Conservation (phyloP, 148 eudicot species). For the Rhododendron henanense region DNA sequence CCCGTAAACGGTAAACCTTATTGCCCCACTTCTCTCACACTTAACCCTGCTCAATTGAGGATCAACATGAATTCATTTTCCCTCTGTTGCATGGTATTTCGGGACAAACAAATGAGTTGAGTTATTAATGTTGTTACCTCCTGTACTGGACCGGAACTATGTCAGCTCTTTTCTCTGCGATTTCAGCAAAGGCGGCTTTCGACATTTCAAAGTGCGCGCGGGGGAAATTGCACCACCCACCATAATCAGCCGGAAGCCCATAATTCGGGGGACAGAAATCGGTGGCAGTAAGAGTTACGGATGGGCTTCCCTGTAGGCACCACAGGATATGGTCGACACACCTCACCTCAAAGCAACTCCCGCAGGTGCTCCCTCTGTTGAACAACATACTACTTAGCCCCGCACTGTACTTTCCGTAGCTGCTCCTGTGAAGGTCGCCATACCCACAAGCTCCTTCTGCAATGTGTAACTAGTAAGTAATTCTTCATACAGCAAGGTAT, state of each 20-base stretch:
- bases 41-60: conserved; percentile 35
- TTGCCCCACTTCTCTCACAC: conserved; percentile 62
- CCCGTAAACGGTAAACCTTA: conserved; percentile 58
- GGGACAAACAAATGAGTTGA: neutral
- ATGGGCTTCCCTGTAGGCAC: conserved; percentile 57
- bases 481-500: neutral
- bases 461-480: neutral
- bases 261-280: conserved; percentile 72
- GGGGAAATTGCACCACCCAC: conserved; percentile 79
- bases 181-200: conserved; percentile 43
- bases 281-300: conserved; percentile 57
- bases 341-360: conserved; percentile 61
- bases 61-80: neutral
- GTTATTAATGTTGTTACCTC: conserved; percentile 31
- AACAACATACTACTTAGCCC: conserved; percentile 56
- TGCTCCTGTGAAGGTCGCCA: conserved; percentile 52
- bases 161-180: conserved; percentile 44
- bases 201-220: conserved; percentile 67
- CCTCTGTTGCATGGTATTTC: neutral
- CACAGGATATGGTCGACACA: conserved; percentile 58
- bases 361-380: conserved; percentile 62
- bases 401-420: conserved; percentile 49
- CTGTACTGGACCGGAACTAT: conserved; percentile 57
- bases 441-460: conserved; percentile 74
- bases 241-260: conserved; percentile 60